These are phyloP conservation scores for Annulohypoxylon moriforme DNA, from an alignment of 495 filamentous ascomycete genomes.

Conservation along the genomic window DNA sequence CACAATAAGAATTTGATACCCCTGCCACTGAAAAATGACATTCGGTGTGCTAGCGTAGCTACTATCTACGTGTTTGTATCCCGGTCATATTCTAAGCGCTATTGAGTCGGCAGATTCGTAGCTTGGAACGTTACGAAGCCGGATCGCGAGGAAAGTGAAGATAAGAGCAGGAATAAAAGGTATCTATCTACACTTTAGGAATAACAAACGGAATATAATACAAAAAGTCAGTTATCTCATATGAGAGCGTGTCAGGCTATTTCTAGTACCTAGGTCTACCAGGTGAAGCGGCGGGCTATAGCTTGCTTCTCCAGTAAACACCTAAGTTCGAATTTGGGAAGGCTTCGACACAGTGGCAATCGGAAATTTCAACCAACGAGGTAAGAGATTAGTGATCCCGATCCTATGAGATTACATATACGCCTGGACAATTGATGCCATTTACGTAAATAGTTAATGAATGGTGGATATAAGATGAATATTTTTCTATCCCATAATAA, in stretches of 20 bases:
- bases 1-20: conserved; percentile 40
- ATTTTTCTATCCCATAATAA: conserved; percentile 20
- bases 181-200: neutral
- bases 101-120: conserved; percentile 6
- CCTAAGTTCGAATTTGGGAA: neutral
- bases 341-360: neutral
- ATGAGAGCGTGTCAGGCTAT: neutral
- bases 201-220: conserved; percentile 5
- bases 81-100: conserved; percentile 4
- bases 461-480: conserved; percentile 1
- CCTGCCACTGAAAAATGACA: conserved; percentile 13
- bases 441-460: neutral
- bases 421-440: neutral
- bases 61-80: conserved; percentile 8
- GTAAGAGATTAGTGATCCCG: neutral
- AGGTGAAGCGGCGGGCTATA: neutral
- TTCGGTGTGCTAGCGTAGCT: conserved; percentile 12
- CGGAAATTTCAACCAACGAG: neutral
- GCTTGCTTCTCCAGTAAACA: neutral
- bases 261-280: neutral
- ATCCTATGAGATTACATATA: neutral
- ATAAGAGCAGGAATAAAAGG: neutral
- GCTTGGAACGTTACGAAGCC: neutral
- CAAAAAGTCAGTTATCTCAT: neutral
- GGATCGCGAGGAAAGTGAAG: neutral